phyloP scores from a whole-genome alignment of 208 protist genomes.

The Leishmania tropica region DNA sequence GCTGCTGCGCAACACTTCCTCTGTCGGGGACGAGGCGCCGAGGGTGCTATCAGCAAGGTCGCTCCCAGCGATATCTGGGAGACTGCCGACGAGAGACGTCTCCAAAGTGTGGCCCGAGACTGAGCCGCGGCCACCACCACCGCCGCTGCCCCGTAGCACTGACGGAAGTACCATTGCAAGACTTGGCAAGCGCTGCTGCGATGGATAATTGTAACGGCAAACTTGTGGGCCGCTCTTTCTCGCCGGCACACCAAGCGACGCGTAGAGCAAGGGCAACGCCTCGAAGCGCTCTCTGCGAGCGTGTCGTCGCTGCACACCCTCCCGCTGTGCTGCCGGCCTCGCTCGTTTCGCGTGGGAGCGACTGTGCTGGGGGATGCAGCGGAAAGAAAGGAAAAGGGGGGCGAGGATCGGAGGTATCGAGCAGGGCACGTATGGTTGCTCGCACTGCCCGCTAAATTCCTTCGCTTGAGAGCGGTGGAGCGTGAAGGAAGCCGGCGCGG shows the following conservation, averaged over 20 bases:
- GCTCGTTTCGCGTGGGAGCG: neutral
- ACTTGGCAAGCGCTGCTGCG: neutral
- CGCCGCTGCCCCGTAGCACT: neutral
- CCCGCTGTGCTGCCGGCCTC: neutral
- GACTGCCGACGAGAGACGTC: slow-evolving; percentile 4
- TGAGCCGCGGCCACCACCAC: neutral
- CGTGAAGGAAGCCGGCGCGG: neutral
- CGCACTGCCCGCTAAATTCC: neutral
- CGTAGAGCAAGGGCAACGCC: neutral
- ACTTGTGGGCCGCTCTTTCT: neutral
- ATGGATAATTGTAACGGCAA: neutral
- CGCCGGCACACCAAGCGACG: too few species aligned
- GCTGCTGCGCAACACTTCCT: slow-evolving; percentile 16
- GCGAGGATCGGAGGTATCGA: neutral
- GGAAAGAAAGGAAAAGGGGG: neutral
- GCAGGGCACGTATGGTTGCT: neutral
- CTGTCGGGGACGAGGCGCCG: neutral
- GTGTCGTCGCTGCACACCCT: neutral
- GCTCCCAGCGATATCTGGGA: neutral
- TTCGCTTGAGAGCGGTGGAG: neutral
- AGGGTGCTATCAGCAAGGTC: slow-evolving; percentile 6
- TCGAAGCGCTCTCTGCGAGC: neutral
- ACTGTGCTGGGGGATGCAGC: neutral
- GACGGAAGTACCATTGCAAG: neutral
- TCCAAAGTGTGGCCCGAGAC: neutral